These are phyloP conservation scores for Cladosporium sp. DNA, from an alignment of 2,329 filamentous ascomycete genomes.

Conservation along the genomic window DNA sequence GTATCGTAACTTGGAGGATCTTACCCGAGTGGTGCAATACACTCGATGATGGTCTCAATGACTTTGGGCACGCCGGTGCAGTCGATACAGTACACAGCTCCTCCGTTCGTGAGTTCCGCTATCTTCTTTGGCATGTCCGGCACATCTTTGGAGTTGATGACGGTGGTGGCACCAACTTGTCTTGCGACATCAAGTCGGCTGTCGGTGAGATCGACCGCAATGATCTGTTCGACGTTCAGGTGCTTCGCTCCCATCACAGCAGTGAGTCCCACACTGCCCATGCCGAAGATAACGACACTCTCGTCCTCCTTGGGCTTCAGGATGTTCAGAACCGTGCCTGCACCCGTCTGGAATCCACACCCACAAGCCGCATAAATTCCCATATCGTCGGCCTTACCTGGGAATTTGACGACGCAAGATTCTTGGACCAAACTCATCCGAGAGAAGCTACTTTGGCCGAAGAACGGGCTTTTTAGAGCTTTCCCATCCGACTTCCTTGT, in stretches of 20 bases:
- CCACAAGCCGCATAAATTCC: background rate
- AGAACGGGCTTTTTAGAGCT: background rate
- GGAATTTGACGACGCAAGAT: background rate
- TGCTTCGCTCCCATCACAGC: background rate
- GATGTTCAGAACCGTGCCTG: conserved; percentile 18
- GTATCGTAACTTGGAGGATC: background rate
- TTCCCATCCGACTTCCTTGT: background rate
- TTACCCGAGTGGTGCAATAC: background rate
- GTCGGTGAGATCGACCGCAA: background rate
- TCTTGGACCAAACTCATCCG: background rate
- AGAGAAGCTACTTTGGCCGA: conserved; percentile 2
- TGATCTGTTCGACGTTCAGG: background rate
- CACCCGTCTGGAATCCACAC: conserved; percentile 10
- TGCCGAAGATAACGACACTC: conserved; percentile 18
- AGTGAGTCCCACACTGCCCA: conserved; percentile 16
- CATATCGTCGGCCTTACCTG: background rate
- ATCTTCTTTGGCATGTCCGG: background rate
- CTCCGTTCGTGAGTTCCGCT: background rate
- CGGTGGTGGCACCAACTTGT: background rate
- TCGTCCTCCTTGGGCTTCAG: conserved; percentile 15
- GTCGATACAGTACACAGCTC: background rate
- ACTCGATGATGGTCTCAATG: background rate
- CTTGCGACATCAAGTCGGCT: background rate
- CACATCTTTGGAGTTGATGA: background rate
- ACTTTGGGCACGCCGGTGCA: conserved; percentile 1